phyloP scores from a whole-genome alignment of 768 basidiomycete genomes.

The Heimioporus sp. region DNA sequence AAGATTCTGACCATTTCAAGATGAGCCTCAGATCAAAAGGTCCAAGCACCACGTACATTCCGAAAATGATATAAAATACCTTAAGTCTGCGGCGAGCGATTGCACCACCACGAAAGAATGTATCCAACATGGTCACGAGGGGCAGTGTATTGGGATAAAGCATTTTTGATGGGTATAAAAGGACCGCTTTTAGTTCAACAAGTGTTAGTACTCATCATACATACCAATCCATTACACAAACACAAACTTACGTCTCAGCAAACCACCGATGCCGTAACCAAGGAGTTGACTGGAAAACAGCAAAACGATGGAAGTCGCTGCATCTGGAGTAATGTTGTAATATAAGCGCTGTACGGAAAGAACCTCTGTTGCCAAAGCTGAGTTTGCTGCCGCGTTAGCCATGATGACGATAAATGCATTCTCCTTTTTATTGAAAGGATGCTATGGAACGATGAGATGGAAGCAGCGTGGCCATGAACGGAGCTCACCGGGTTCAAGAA shows the following conservation, averaged over 20 bases:
- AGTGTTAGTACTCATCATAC: no score
- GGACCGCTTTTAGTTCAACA: no score
- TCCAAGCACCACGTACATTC: conserved; percentile 31
- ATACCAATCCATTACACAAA: no score
- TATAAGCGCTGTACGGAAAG: conserved; percentile 43
- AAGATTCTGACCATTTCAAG: conserved; percentile 27
- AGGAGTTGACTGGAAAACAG: conserved; percentile 33
- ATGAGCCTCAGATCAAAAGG: background rate
- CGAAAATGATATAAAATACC: conserved; percentile 17
- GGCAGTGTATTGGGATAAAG: conserved; percentile 32
- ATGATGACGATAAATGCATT: conserved; percentile 57
- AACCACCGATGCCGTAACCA: conserved; percentile 54
- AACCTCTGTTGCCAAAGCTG: conserved; percentile 52
- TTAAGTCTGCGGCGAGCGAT: conserved; percentile 40
- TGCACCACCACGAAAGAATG: conserved; percentile 41
- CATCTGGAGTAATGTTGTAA: conserved; percentile 35
- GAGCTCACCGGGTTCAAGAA: conserved; percentile 46
- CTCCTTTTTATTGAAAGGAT: conserved; percentile 58
- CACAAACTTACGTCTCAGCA: conserved; percentile 41
- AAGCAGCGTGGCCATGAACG: background rate
- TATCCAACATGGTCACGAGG: conserved; percentile 24
- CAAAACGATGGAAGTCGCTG: conserved; percentile 43
- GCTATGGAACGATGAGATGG: conserved; percentile 27
- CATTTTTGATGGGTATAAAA: conserved; percentile 10
- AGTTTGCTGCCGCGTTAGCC: conserved; percentile 51